phyloP scores from a whole-genome alignment of 768 basidiomycete genomes.

The Cyathus striatus region DNA sequence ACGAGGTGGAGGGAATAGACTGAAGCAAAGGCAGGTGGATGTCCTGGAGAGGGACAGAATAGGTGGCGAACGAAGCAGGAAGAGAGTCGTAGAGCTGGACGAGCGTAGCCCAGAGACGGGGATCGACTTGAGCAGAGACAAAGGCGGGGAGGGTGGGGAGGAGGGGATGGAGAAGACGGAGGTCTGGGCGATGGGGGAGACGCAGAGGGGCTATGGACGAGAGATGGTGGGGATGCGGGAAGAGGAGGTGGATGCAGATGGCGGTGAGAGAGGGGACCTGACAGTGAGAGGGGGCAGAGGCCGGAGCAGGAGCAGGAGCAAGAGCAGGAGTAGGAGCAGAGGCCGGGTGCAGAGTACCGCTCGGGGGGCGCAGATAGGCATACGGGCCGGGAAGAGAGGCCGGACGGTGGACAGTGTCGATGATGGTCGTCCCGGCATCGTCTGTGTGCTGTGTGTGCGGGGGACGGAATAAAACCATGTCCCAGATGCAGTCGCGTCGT shows the following conservation, averaged over 20 bases:
- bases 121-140: too few species aligned
- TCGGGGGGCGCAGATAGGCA: too few species aligned
- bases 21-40: conserved; percentile 52
- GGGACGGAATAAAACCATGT: conserved; percentile 8
- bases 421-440: conserved; percentile 15
- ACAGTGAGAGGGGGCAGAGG: conserved; percentile 10
- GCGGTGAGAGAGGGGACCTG: conserved; percentile 51
- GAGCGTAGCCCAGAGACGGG: conserved; percentile 58
- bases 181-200: conserved; percentile 27
- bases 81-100: conserved; percentile 55
- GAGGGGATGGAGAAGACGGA: conserved; percentile 25
- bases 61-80: conserved; percentile 34
- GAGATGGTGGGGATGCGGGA: conserved; percentile 36
- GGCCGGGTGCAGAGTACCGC: too few species aligned
- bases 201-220: conserved; percentile 23
- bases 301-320: conserved; percentile 2
- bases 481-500: not conserved
- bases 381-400: conserved; percentile 18
- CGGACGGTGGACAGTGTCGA: conserved; percentile 11
- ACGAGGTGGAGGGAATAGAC: conserved; percentile 41
- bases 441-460: conserved; percentile 7
- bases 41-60: conserved; percentile 50
- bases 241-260: conserved; percentile 44
- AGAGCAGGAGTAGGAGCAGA: conserved; percentile 17
- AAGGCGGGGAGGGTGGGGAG: conserved; percentile 20